These are phyloP conservation scores for Vitis hybrid DNA, from an alignment of 177 flowering plant species.

Conservation along the genomic window DNA sequence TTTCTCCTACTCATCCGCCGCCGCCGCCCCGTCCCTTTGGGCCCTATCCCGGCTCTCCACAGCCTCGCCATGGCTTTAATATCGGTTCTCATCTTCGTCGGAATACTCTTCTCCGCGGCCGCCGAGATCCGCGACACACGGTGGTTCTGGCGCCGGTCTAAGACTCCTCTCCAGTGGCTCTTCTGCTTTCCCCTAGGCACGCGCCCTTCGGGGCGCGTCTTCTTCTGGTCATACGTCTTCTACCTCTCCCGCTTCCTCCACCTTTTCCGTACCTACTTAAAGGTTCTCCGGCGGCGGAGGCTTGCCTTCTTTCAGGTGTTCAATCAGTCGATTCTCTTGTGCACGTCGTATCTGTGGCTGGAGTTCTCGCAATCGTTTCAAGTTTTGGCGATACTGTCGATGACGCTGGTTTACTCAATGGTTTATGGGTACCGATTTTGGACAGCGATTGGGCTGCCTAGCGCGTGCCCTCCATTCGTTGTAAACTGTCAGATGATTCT, in stretches of 20 bases:
- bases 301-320: conserved; percentile 51
- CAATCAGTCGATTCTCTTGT: conserved; percentile 49
- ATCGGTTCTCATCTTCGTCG: conserved; percentile 61
- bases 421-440: conserved; percentile 80
- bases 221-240: conserved; percentile 90
- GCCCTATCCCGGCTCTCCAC: conserved; percentile 78
- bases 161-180: conserved; percentile 75
- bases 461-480: conserved; percentile 61
- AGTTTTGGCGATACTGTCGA: conserved; percentile 60
- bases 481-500: conserved; percentile 56
- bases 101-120: conserved; percentile 63
- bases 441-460: conserved; percentile 58
- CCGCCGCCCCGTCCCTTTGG: conserved; percentile 55
- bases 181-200: conserved; percentile 91
- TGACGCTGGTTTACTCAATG: conserved; percentile 48
- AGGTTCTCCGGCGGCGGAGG: conserved; percentile 45
- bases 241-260: conserved; percentile 82
- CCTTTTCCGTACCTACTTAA: conserved; percentile 50
- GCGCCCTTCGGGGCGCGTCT: conserved; percentile 85
- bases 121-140: conserved; percentile 86
- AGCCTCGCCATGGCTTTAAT: conserved; percentile 54
- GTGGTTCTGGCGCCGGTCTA: conserved; percentile 75
- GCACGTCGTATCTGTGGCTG: conserved; percentile 78
- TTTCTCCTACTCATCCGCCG: conserved; percentile 31
- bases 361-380: conserved; percentile 92